phyloP scores from a whole-genome alignment of 2,329 filamentous ascomycete species.

The Intubia oerlemansii region DNA sequence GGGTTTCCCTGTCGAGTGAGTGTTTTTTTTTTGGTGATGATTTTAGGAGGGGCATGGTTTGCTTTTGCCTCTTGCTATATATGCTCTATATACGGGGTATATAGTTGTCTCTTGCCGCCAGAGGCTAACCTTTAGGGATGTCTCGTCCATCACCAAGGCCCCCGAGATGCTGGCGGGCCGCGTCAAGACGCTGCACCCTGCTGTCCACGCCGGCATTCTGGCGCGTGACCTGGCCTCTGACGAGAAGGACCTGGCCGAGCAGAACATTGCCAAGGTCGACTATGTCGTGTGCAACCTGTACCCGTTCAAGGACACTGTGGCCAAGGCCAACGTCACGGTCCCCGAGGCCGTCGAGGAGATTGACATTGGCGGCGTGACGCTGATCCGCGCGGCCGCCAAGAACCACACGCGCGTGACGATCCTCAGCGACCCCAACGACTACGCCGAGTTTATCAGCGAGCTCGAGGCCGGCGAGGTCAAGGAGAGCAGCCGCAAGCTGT shows the following conservation, averaged over 20 bases:
- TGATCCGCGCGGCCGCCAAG: slow-evolving; percentile 91
- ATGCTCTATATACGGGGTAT: no score
- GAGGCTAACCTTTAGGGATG: no score
- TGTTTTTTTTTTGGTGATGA: slow-evolving; percentile 5
- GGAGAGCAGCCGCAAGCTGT: slow-evolving; percentile 65
- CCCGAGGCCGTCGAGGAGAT: slow-evolving; percentile 96
- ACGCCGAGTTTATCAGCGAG: slow-evolving; percentile 82
- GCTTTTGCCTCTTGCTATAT: no score
- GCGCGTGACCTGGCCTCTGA: slow-evolving; percentile 87
- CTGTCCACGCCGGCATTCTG: slow-evolving; percentile 77
- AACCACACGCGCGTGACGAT: slow-evolving; percentile 94
- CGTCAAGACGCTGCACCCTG: slow-evolving; percentile 76
- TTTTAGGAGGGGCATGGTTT: background rate
- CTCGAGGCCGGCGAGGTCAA: slow-evolving; percentile 72
- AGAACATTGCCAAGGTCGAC: slow-evolving; percentile 89
- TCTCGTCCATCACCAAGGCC: slow-evolving; percentile 89
- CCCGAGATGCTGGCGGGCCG: slow-evolving; percentile 85
- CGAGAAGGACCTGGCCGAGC: slow-evolving; percentile 87
- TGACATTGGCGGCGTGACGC: slow-evolving; percentile 91
- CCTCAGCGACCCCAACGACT: slow-evolving; percentile 83
- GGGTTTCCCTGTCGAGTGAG: slow-evolving; percentile 84
- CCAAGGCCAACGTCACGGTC: slow-evolving; percentile 92
- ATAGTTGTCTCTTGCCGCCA: no score
- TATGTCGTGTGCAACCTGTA: slow-evolving; percentile 97
- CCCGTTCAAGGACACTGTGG: slow-evolving; percentile 95